Percentiles rank a stretch among this genome's conserved stretches.
Evolutionary conservation across 495 filamentous ascomycete genomes (phyloP).

Genomic region (Daldinia grandis): DNA sequence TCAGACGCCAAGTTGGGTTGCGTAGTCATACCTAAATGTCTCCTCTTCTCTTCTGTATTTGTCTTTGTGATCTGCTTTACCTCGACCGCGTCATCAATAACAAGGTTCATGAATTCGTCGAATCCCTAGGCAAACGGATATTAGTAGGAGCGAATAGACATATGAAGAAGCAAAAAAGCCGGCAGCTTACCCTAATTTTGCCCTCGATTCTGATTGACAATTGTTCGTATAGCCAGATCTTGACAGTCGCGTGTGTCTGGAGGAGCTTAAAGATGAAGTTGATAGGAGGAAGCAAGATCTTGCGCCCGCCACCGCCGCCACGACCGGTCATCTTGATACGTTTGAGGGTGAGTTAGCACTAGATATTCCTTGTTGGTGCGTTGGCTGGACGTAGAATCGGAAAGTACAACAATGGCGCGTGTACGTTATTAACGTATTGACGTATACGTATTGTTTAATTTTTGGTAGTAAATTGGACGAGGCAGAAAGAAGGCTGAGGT

Average conservation of each 20-base stretch:
- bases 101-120: conserved; percentile 99
- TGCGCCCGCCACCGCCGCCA: conserved; percentile 79
- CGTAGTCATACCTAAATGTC: conserved; percentile 73
- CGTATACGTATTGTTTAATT: conserved; percentile 8
- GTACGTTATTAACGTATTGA: conserved; percentile 4
- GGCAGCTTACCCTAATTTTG: conserved; percentile 78
- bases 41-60: conserved; percentile 75
- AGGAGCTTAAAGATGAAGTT: conserved; percentile 99
- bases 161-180: neutral
- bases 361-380: neutral
- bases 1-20: conserved; percentile 5
- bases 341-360: neutral
- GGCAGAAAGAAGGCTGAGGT: conserved; percentile 39
- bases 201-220: conserved; percentile 91
- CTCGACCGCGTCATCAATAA: conserved; percentile 94
- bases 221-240: conserved; percentile 98
- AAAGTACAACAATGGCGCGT: neutral
- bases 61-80: conserved; percentile 85
- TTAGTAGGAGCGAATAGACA: conserved; percentile 16
- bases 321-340: conserved; percentile 75
- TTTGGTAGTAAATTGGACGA: conserved; percentile 34
- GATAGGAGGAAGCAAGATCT: conserved; percentile 94
- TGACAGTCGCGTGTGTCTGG: conserved; percentile 80
- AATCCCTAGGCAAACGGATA: conserved; percentile 69
- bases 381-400: conserved; percentile 3